Base-by-base conservation (phyloP, 192 early-diverging fungal genomes). In the Haplosporangium gracile region DNA sequence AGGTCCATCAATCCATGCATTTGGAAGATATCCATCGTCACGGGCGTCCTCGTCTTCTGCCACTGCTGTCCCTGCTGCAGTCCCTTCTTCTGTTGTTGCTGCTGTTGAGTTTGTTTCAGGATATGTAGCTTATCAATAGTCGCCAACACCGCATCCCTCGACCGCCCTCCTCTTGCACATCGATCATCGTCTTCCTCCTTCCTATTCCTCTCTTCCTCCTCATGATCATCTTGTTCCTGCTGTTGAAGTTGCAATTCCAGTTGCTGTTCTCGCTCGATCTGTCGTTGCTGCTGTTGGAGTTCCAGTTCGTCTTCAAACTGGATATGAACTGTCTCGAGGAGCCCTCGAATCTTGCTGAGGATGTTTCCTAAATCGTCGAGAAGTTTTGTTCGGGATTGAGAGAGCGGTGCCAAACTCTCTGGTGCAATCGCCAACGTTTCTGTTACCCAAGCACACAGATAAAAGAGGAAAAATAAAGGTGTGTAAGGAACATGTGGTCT, bases 1-100 rank as follows among this genome's bases (percentile, higher is more conserved):
- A 79, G 51, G 43, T 79, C 68, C 77, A 79, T 72, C 24, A 79
- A 24, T 5, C 77, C 77, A n/a, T 72, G 70, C 68, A 40, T 36
- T 26, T 72, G 68, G 39, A 79, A 79, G 5, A 55, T 72, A 24
- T 43, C 51, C 70, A 79, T 57, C 11, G 38, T 39, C 4, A 77
- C 65, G 9, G 34, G 34, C 42, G n/a, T 70, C 68, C 76, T 70
- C 13, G 15, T 70, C 10, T 38, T 32, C 5, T 9, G 45, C 32
- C 68, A 49, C 24, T 34, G 38, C 16, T 42, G 42, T n/a, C 39
- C 68, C 69, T 26, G 29, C 24, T 24, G 11, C 29, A 65, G 8
- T 16, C 55, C 55, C 1, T 65, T 11, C n/a, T 29, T 2, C 57
- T 60, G 6, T 9, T 65, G 60, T 32, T 65, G 29, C 6, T 65